Conservation (phyloP, 2,329 filamentous ascomycete species). For the Stachybotrys chlorohalonatus region DNA sequence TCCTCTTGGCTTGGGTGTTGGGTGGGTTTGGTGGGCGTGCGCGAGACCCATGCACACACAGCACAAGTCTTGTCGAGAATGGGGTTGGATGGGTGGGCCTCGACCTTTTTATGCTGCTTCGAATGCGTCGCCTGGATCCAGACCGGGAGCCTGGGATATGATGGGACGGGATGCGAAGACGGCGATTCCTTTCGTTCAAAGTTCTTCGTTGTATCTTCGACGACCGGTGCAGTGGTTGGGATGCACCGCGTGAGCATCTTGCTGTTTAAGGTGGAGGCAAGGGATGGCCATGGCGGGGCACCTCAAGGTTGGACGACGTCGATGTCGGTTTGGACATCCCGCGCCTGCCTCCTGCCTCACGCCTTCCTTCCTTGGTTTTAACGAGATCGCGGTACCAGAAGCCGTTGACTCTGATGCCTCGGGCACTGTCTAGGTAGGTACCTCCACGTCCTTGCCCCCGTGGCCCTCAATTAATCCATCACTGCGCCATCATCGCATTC, state of each 20-base stretch:
- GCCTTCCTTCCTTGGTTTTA: background rate
- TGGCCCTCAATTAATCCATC: too few species aligned
- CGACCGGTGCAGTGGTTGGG: background rate
- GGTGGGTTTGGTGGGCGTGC: background rate
- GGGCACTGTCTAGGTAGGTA: background rate
- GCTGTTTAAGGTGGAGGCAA: background rate
- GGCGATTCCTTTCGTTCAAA: too few species aligned
- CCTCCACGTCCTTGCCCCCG: too few species aligned
- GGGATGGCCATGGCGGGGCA: background rate
- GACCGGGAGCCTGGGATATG: background rate
- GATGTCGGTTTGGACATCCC: background rate
- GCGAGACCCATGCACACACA: too few species aligned
- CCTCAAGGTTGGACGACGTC: background rate
- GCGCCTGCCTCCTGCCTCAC: background rate
- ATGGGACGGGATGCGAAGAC: background rate
- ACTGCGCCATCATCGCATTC: too few species aligned
- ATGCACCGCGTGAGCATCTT: too few species aligned
- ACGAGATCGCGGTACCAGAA: background rate
- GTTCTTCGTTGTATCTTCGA: background rate
- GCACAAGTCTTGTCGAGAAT: too few species aligned
- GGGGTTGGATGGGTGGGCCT: background rate
- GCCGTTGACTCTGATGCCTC: background rate
- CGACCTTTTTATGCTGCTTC: background rate
- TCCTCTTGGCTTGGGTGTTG: background rate
- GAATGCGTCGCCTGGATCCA: background rate